phyloP scores from a whole-genome alignment of 1,139 yeast species.

The Pichia sp. region DNA sequence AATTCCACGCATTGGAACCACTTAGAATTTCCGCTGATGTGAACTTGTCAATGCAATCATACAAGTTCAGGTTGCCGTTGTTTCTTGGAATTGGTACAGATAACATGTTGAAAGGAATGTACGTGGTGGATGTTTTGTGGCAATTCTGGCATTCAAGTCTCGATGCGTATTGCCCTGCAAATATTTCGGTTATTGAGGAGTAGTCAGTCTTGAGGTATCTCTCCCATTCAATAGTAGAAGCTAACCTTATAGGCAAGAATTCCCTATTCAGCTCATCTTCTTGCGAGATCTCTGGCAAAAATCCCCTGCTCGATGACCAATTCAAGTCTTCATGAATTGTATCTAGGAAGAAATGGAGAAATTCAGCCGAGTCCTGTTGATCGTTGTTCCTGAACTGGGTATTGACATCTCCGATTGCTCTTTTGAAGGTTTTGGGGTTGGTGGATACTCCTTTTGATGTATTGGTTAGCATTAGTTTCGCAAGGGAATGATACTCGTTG shows the following conservation, averaged over 20 bases:
- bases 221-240: conserved; percentile 94
- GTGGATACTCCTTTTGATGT: conserved; percentile 18
- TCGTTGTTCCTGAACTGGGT: conserved; percentile 30
- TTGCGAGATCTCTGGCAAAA: conserved; percentile 53
- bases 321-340: conserved; percentile 60
- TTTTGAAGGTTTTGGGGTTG: conserved; percentile 24
- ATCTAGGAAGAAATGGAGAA: conserved; percentile 57
- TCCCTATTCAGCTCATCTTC: conserved; percentile 77
- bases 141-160: conserved; percentile 73
- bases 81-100: conserved; percentile 60
- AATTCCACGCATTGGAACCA: conserved; percentile 75
- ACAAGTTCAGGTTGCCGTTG: conserved; percentile 31
- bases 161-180: conserved; percentile 56
- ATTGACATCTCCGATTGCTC: conserved; percentile 23
- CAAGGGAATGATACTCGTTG: conserved; percentile 58
- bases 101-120: conserved; percentile 61
- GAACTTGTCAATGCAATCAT: conserved; percentile 60
- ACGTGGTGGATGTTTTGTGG: conserved; percentile 76
- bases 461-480: conserved; percentile 51
- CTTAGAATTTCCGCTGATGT: conserved; percentile 61
- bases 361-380: conserved; percentile 78
- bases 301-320: conserved; percentile 30
- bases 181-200: conserved; percentile 72
- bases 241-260: conserved; percentile 66
- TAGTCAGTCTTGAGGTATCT: conserved; percentile 78